phyloP scores from a whole-genome alignment of 768 basidiomycete species.

The Crucibulum laeve region DNA sequence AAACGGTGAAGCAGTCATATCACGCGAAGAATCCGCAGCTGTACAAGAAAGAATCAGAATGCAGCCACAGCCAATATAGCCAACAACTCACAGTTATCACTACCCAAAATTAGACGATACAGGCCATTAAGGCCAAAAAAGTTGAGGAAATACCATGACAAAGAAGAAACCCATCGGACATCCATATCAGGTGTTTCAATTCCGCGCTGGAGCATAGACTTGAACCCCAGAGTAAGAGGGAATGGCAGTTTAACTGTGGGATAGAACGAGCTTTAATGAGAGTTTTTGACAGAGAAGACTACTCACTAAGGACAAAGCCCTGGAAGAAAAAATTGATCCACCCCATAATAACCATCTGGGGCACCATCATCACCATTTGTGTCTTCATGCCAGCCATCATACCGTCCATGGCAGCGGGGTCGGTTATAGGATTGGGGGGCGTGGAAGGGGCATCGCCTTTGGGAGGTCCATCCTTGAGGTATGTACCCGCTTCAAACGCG shows the following conservation, averaged over 20 bases:
- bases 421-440: slow-evolving; percentile 80
- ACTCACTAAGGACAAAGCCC: slow-evolving; percentile 95
- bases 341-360: slow-evolving; percentile 98
- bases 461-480: slow-evolving; percentile 82
- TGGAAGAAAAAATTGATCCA: slow-evolving; percentile 99
- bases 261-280: slow-evolving; percentile 2
- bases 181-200: slow-evolving; percentile 96
- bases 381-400: slow-evolving; percentile 99
- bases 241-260: slow-evolving; percentile 88
- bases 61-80: slow-evolving; percentile 5
- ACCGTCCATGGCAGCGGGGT: slow-evolving; percentile 92
- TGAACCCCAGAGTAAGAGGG: slow-evolving; percentile 94
- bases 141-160: slow-evolving; percentile 99
- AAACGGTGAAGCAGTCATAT: slow-evolving; percentile 71
- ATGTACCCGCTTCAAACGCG: slow-evolving; percentile 71
- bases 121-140: slow-evolving; percentile 96
- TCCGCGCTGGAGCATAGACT: slow-evolving; percentile 95
- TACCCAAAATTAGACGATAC: slow-evolving; percentile 89
- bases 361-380: slow-evolving; percentile 99
- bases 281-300: neutral
- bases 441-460: slow-evolving; percentile 52
- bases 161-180: slow-evolving; percentile 97
- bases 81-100: slow-evolving; percentile 73
- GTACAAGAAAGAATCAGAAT: slow-evolving; percentile 10
- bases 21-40: slow-evolving; percentile 80